Evolutionary conservation across 192 early-diverging fungal genomes (phyloP).

Genomic region (Dissophora globulifera): DNA sequence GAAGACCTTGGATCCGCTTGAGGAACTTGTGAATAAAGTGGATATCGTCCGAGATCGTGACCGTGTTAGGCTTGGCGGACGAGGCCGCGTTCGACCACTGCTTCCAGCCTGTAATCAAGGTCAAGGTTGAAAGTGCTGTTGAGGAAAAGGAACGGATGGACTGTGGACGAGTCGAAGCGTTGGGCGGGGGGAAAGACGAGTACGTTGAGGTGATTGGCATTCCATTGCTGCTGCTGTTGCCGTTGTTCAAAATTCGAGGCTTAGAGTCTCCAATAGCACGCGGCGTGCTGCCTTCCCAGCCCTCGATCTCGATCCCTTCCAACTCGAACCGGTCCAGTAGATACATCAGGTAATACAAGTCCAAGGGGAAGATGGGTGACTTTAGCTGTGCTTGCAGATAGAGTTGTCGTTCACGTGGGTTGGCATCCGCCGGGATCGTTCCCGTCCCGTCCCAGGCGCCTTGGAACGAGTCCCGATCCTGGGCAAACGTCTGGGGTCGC

Average conservation of each 20-base stretch:
- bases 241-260: slow-evolving; percentile 23
- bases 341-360: slow-evolving; percentile 49
- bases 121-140: slow-evolving; percentile 54
- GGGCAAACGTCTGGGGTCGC: slow-evolving; percentile 8
- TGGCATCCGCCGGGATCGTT: slow-evolving; percentile 22
- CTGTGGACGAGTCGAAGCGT: slow-evolving; percentile 30
- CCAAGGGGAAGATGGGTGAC: slow-evolving; percentile 49
- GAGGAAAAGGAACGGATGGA: slow-evolving; percentile 57
- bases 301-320: slow-evolving; percentile 43
- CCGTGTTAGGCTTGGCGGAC: background rate
- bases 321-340: slow-evolving; percentile 45
- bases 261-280: slow-evolving; percentile 37
- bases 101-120: slow-evolving; percentile 56
- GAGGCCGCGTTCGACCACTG: slow-evolving; percentile 54
- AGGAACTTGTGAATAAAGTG: slow-evolving; percentile 60
- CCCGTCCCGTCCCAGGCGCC: slow-evolving; percentile 53
- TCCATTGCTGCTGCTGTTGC: background rate
- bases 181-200: slow-evolving; percentile 28
- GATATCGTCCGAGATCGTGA: slow-evolving; percentile 60
- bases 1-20: slow-evolving; percentile 54
- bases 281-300: slow-evolving; percentile 35
- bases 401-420: slow-evolving; percentile 36
- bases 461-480: slow-evolving; percentile 30
- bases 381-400: slow-evolving; percentile 47
- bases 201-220: slow-evolving; percentile 4